Percentiles rank a stretch among this genome's conserved stretches.
Evolutionary conservation across 2,329 filamentous ascomycete species (phyloP).

Genomic region (Curvularia spicifera): DNA sequence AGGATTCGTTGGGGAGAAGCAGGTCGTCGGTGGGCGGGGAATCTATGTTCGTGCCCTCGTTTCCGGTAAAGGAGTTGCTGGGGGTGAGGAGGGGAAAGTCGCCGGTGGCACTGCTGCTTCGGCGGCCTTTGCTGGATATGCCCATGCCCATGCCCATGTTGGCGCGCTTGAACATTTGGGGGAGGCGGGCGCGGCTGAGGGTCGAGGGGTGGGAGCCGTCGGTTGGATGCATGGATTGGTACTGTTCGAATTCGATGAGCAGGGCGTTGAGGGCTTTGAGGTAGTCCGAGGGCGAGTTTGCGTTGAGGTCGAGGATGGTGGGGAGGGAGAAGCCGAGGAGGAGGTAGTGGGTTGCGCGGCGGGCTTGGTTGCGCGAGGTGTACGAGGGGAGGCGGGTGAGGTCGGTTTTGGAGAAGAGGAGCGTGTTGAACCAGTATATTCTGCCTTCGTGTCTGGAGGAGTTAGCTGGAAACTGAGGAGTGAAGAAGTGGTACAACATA

Average conservation of each 20-base stretch:
- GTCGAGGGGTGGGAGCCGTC: slow-evolving; percentile 72
- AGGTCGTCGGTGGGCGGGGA: slow-evolving; percentile 42
- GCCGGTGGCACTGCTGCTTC: slow-evolving; percentile 67
- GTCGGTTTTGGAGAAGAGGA: slow-evolving; percentile 85
- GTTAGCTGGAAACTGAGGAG: slow-evolving; percentile 13
- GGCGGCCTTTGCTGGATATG: slow-evolving; percentile 49
- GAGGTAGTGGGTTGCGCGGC: slow-evolving; percentile 91
- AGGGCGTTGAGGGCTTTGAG: slow-evolving; percentile 85
- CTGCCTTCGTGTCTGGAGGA: slow-evolving; percentile 80
- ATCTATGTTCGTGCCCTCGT: slow-evolving; percentile 38
- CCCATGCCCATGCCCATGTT: slow-evolving; percentile 46
- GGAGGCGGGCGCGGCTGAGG: slow-evolving; percentile 76
- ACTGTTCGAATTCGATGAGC: slow-evolving; percentile 89
- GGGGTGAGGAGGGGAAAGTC: slow-evolving; percentile 34
- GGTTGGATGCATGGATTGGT: slow-evolving; percentile 84
- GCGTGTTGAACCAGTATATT: slow-evolving; percentile 97
- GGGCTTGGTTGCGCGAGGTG: slow-evolving; percentile 80
- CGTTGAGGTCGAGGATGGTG: slow-evolving; percentile 85
- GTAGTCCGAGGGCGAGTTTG: slow-evolving; percentile 80
- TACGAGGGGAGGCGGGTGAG: slow-evolving; percentile 84
- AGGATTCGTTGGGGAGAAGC: slow-evolving; percentile 74
- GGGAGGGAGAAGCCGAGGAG: slow-evolving; percentile 91
- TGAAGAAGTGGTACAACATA: slow-evolving; percentile 54
- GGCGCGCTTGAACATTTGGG: slow-evolving; percentile 58
- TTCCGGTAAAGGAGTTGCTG: slow-evolving; percentile 28